Base-by-base conservation (phyloP, 257 asterid genomes). In the Thymus quinquecostatus region DNA sequence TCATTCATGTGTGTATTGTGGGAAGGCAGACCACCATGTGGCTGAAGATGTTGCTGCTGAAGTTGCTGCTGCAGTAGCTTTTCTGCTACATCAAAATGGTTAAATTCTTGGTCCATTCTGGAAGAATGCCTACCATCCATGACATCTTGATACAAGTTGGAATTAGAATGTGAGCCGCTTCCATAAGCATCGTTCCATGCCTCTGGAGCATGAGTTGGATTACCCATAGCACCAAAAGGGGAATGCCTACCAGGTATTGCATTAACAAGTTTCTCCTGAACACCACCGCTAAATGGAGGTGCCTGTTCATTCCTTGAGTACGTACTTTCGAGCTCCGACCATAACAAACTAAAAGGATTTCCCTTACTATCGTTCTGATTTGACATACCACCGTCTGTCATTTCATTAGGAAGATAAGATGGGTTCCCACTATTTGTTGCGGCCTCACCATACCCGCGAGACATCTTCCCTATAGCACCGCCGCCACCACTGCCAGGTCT, bases 271-370 rank as follows among this genome's bases (percentile, higher is more conserved):
- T 76, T 82, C 60, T 80, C 93, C 65, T 74, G 92, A 38, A 60
- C 78, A 55, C 70, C 82, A 21, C 82, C 82, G 36, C 73, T 76
- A 27, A 79, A 79, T 51, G 90, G 69, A 70, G 64, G 61, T 10
- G 77, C 62, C 72, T 72, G 89, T 34, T 85, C 88, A 78, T 79
- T 91, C 81, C 90, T 85, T 10, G 86, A 47, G 71, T 75, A 78
- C 53, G 89, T 80, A 77, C 89, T 86, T 68, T 93, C 98, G 40
- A 93, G 92, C 84, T 93, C 98, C 59, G 98, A 93, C 98, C 96
- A 91, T 51, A 86, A 71, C 81, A 93, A 73, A 65, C 94, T 90
- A 73, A 91, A 81, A 53, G 96, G 96, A 71, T 91, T 92, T 86
- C 84, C 60, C 79, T 80, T 86, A 70, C 70, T 79, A 48, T 84